phyloP scores from a whole-genome alignment of 768 basidiomycete genomes.

The Clathrus columnatus region DNA sequence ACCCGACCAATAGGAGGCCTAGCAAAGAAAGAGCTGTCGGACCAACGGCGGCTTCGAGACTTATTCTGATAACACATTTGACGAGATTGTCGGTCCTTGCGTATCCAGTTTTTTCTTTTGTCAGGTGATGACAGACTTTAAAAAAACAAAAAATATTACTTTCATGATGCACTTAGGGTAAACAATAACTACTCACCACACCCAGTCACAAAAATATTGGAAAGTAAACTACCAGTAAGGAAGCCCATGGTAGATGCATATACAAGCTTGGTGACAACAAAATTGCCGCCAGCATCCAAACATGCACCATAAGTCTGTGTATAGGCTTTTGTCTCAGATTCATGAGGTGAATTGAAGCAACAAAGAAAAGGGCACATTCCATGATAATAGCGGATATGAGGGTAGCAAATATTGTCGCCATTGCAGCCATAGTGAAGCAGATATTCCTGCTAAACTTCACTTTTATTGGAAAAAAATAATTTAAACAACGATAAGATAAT shows the following conservation, averaged over 20 bases:
- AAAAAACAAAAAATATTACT: not conserved
- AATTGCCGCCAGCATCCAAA: not conserved
- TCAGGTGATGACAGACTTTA: not conserved
- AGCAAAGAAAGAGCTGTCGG: slow-evolving; percentile 1
- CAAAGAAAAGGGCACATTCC: not conserved
- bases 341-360: not conserved
- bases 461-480: not conserved
- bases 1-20: not conserved
- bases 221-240: not conserved
- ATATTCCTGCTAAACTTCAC: not conserved
- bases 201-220: not conserved
- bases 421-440: not conserved
- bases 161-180: not conserved
- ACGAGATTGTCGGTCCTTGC: not conserved
- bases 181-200: not conserved
- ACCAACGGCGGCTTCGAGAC: not conserved
- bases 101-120: not conserved
- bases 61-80: not conserved
- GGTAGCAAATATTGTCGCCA: not conserved
- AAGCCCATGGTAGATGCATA: not conserved
- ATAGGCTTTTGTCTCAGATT: not conserved
- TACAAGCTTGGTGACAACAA: not conserved
- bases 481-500: not conserved
- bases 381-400: not conserved
- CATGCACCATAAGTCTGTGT: not conserved